These are phyloP conservation scores for Daedalea quercina DNA, from an alignment of 768 basidiomycete species.

Conservation along the genomic window DNA sequence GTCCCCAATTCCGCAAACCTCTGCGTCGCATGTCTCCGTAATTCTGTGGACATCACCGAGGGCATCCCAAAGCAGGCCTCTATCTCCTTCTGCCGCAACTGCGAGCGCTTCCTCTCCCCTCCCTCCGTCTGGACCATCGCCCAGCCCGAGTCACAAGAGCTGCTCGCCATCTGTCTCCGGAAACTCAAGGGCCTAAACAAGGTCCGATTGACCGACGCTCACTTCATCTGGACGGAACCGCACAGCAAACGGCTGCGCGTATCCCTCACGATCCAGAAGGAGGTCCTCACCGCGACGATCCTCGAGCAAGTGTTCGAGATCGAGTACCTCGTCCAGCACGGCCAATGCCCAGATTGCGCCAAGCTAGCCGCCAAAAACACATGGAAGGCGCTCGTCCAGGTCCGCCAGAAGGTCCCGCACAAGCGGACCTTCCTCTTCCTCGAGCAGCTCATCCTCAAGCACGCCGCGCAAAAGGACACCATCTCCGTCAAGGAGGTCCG, in stretches of 20 bases:
- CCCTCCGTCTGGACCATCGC: constrained; percentile 83
- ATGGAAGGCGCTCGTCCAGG: constrained; percentile 96
- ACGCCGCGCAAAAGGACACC: constrained; percentile 95
- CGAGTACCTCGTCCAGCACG: constrained; percentile 90
- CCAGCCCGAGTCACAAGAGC: constrained; percentile 85
- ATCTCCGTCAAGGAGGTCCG: constrained; percentile 87
- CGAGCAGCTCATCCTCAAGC: constrained; percentile 95
- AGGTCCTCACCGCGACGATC: constrained; percentile 92
- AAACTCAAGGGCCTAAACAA: constrained; percentile 92
- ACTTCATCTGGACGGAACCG: constrained; percentile 99
- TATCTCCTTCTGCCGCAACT: constrained; percentile 90
- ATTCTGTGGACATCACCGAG: constrained; percentile 95
- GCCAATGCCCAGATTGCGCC: constrained; percentile 93
- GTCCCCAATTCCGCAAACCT: constrained; percentile 90
- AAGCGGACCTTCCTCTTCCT: constrained; percentile 97
- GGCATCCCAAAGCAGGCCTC: constrained; percentile 96
- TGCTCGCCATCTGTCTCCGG: constrained; percentile 90
- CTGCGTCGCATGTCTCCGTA: constrained; percentile 83
- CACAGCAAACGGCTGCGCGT: constrained; percentile 91
- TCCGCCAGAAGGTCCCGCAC: constrained; percentile 97
- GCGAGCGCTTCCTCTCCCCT: constrained; percentile 92
- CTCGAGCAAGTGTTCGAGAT: constrained; percentile 97
- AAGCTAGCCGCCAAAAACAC: constrained; percentile 97
- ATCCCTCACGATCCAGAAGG: constrained; percentile 97
- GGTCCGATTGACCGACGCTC: constrained; percentile 95